A percentile compares a stretch with the other conserved stretches of the same genome.
phyloP scores from a whole-genome alignment of 371 early-diverging fungal species.

The Capniomyces stellatus region DNA sequence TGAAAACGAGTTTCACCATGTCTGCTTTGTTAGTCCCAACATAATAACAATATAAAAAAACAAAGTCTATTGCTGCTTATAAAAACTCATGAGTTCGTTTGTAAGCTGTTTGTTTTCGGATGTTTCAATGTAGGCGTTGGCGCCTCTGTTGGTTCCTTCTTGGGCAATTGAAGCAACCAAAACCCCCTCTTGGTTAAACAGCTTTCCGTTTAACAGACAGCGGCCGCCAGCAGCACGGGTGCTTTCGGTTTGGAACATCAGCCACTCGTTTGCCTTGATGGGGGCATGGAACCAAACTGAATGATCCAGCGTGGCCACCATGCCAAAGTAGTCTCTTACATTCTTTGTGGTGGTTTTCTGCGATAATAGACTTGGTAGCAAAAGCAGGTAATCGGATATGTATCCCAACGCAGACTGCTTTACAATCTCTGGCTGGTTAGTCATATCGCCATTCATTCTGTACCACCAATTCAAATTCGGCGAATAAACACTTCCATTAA shows the following conservation, averaged over 20 bases:
- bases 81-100: too few species aligned
- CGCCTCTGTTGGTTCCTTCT: constrained; percentile 25
- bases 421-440: too few species aligned
- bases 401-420: not conserved
- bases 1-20: too few species aligned
- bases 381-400: not conserved
- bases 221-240: constrained; percentile 54
- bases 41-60: too few species aligned
- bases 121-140: too few species aligned
- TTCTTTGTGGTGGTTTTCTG: not conserved
- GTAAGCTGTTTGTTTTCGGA: too few species aligned
- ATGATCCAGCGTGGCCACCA: constrained; percentile 65
- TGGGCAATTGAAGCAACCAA: constrained; percentile 57
- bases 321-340: not conserved
- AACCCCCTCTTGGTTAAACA: constrained; percentile 51
- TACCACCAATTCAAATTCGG: not conserved
- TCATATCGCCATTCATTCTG: not conserved
- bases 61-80: too few species aligned
- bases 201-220: constrained; percentile 58
- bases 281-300: constrained; percentile 82
- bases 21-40: too few species aligned
- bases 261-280: constrained; percentile 76
- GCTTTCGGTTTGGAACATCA: constrained; percentile 64
- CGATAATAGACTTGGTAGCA: not conserved
- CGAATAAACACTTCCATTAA: not conserved